Evolutionary conservation across 495 filamentous ascomycete species (phyloP), one percentile per base, ranked within the genome.

Genomic region (Penicillium cinerascens): DNA sequence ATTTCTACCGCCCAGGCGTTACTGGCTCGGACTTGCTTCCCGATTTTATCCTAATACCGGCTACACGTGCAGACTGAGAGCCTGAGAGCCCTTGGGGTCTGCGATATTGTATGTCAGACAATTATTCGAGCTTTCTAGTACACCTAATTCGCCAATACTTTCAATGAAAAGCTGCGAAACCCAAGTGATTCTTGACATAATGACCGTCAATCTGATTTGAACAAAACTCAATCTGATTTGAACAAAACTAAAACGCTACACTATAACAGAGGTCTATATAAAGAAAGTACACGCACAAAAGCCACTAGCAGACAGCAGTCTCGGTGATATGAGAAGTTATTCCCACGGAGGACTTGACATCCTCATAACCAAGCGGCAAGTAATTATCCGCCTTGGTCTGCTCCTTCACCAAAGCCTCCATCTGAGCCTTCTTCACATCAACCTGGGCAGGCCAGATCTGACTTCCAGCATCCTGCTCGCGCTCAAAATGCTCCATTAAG

Each of bases 401-500:
- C 29, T 33, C 13, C 29, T 11, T 33, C 1, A 33, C 8, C 29
- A 33, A 13, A 33, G 10, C 10, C 29, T 33, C 29, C 29, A 33
- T 33, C 29, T 15, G 9, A 33, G 29, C 29, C 8, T 33, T 33
- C 29, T 3, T 33, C 29, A 13, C 29, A 15, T 33, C 29, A 11
- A 33, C 29, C 29, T 4, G 39, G 27, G 71, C 75, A 18, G 76
- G 77, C 73, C 75, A 79, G 22, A 77, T 71, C 55, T 77, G 65
- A 10, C 54, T 22, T 8, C 66, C 66, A 8, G 42, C 64, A 46
- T 63, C 51, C 29, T 72, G 49, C 56, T 81, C 74, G 25, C 60
- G 58, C 27, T 53, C 48, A 0, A 58, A 54, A 49, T 79, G 74
- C 33, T 66, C 64, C 44, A 66, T 73, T 1, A 79, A 59, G 27